Evolutionary conservation across 2,329 filamentous ascomycete genomes (phyloP).

Genomic region (Pseudogymnoascus sp.): DNA sequence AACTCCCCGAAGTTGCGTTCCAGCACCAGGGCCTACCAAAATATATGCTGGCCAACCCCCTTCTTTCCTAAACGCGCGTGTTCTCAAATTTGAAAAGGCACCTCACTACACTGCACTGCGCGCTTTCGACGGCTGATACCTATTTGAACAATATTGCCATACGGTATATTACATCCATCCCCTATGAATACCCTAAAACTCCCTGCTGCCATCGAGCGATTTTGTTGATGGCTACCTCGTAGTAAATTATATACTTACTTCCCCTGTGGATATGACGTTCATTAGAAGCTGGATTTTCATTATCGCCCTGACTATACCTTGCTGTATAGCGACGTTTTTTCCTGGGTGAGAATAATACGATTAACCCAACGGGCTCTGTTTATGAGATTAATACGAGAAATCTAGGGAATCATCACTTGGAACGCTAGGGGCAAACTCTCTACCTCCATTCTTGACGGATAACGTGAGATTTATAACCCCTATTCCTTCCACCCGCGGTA

Average conservation of each 20-base stretch:
- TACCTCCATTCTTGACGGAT: slow-evolving; percentile 38
- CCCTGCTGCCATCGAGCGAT: neutral
- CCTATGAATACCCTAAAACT: neutral
- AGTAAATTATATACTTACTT: slow-evolving; percentile 4
- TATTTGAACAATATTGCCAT: neutral
- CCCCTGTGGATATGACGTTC: neutral
- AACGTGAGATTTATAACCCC: slow-evolving; percentile 24
- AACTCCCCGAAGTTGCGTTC: neutral
- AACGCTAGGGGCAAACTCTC: slow-evolving; percentile 24
- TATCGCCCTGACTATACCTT: neutral
- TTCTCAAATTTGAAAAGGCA: neutral
- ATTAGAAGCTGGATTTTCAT: neutral
- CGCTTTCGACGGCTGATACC: neutral
- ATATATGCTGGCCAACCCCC: neutral
- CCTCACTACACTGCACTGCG: neutral
- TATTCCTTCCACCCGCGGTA: neutral
- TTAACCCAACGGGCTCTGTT: neutral
- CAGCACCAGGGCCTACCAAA: neutral
- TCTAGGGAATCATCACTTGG: slow-evolving; percentile 23
- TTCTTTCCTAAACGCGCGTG: neutral
- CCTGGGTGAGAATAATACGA: neutral
- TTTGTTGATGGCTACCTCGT: neutral
- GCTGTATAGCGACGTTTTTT: neutral
- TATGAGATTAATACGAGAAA: neutral
- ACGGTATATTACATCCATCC: neutral